Percentiles rank a stretch among this genome's conserved stretches.
phyloP scores from a whole-genome alignment of 441 rosid species.

The Euphorbia celastroides region DNA sequence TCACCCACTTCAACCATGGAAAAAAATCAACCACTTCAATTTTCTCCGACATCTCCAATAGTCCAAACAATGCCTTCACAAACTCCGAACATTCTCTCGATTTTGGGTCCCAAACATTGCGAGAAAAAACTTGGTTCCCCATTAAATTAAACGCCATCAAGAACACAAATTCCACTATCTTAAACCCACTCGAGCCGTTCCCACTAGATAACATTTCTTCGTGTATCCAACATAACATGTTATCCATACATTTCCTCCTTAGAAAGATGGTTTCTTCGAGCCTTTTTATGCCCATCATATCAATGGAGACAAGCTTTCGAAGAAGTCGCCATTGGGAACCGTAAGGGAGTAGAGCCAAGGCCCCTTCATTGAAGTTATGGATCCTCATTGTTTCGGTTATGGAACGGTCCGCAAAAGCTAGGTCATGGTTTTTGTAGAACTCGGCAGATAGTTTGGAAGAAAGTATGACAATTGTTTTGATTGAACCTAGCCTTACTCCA shows the following conservation, averaged over 20 bases:
- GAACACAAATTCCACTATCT: conserved; percentile 17
- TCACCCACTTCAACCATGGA: conserved; percentile 33
- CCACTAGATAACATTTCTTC: background rate
- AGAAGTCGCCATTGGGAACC: conserved; percentile 36
- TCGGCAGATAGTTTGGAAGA: conserved; percentile 43
- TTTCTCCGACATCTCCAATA: conserved; percentile 29
- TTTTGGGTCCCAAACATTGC: conserved; percentile 28
- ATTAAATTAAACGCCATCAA: conserved; percentile 38
- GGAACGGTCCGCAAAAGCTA: conserved; percentile 31
- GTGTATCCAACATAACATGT: conserved; percentile 8
- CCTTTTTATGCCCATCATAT: conserved; percentile 31
- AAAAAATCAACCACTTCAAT: conserved; percentile 30
- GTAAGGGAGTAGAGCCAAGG: conserved; percentile 33
- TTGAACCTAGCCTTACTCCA: conserved; percentile 41
- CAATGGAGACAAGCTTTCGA: conserved; percentile 31
- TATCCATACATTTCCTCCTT: conserved; percentile 9
- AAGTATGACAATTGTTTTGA: conserved; percentile 38
- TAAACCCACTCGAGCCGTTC: background rate
- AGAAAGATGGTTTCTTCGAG: conserved; percentile 25
- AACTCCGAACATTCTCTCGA: conserved; percentile 25
- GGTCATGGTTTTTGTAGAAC: conserved; percentile 45
- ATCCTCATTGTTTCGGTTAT: conserved; percentile 30
- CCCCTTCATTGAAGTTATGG: conserved; percentile 30
- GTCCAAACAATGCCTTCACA: conserved; percentile 18
- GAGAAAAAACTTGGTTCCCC: conserved; percentile 40